Evolutionary conservation across 1,284 basidiomycete species (phyloP), one percentile per base, ranked within the genome.

Genomic region (Fomitopsis betulina): DNA sequence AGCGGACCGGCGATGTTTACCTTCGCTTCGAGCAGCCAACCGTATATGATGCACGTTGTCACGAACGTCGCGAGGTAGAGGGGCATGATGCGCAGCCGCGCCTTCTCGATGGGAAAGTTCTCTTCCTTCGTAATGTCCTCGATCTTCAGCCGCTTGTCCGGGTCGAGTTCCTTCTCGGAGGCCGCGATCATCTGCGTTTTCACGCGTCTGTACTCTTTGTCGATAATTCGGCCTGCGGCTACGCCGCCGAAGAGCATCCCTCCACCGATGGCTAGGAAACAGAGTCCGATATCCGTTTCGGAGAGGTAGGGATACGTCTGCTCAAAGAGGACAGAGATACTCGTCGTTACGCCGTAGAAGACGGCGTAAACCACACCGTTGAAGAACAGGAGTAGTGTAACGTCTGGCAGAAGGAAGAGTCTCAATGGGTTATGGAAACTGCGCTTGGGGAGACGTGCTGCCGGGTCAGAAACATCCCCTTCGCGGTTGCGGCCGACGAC

Each of bases 251-350:
- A 56, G 1, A 76, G 59, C 74, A 81, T 80, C 3, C 85, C 86
- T 19, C 79, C 80, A 3, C 88, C 90, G 57, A 87, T 77, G 0
- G 82, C 76, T 47, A 93, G 73, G 72, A 84, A 93, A 68, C 86
- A 91, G 8, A 92, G 70, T 0, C 90, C 90, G 37, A 86, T 77
- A 12, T 83, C 78, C 0, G 83, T 86, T 62, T 89, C 79, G 55
- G 71, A 79, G 43, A 91, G 75, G 67, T 75, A 84, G 0, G 86
- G 80, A 63, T 91, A 92, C 1, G 76, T 72, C 5, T 68, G 63
- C 45, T 75, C 69, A 68, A 91, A 89, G 0, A 89, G 73, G 0
- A 82, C 79, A 6, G 89, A 87, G 39, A 89, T 79, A 2, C 85
- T 83, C 0, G 88, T 79, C 2, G 78, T 80, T 43, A 91, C 79